Evolutionary conservation across 2,329 filamentous ascomycete species (phyloP).

Genomic region (Phoma sp.): DNA sequence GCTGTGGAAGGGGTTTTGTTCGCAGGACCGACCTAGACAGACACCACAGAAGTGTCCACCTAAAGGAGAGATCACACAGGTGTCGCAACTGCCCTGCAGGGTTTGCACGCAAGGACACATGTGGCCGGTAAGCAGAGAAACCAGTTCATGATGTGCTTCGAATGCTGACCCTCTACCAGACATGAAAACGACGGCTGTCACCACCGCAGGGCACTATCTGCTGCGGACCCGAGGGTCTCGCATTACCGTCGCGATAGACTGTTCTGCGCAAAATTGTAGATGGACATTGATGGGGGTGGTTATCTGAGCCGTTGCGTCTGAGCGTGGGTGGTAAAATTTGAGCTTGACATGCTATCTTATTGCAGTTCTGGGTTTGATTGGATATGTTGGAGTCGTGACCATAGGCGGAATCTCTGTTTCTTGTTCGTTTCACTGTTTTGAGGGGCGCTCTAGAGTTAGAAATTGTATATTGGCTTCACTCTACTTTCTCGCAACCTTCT

Average conservation of each 20-base stretch:
- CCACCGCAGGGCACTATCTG: conserved; percentile 54
- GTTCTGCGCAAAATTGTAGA: conserved; percentile 3
- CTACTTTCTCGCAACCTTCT: background rate
- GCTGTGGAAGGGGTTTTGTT: conserved; percentile 78
- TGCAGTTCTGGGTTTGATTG: background rate
- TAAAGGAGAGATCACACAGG: conserved; percentile 71
- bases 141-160: background rate
- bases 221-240: conserved; percentile 18
- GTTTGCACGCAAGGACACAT: conserved; percentile 82
- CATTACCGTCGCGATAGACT: conserved; percentile 16
- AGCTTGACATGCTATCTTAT: conserved; percentile 3
- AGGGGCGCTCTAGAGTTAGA: background rate
- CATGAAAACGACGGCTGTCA: conserved; percentile 80
- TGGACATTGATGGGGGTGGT: background rate
- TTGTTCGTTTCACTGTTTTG: background rate
- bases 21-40: conserved; percentile 78
- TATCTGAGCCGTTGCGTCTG: background rate
- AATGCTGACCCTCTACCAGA: conserved; percentile 53
- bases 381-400: background rate
- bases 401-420: background rate
- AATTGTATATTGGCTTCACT: background rate
- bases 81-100: conserved; percentile 74
- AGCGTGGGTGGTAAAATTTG: conserved; percentile 18
- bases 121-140: conserved; percentile 69
- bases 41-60: conserved; percentile 69